Evolutionary conservation across 192 early-diverging fungal species (phyloP).

Genomic region (Backusella sp.): DNA sequence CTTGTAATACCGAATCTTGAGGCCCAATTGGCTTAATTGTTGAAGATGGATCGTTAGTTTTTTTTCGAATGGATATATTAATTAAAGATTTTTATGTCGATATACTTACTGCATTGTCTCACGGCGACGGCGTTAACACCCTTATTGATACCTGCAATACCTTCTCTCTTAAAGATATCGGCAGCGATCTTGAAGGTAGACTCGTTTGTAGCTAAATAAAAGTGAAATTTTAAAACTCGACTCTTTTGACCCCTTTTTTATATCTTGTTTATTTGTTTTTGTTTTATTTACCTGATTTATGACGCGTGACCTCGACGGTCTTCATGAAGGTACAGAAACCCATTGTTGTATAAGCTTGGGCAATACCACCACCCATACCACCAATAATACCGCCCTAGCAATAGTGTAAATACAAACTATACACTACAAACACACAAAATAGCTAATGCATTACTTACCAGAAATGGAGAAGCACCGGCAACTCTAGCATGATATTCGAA

Average conservation of each 20-base stretch:
- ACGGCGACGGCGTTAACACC: constrained; percentile 98
- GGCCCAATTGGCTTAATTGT: constrained; percentile 89
- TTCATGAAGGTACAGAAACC: constrained; percentile 99
- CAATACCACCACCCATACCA: constrained; percentile 93
- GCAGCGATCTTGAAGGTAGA: constrained; percentile 84
- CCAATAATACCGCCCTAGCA: constrained; percentile 81
- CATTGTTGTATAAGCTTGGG: constrained; percentile 98
- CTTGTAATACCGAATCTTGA: constrained; percentile 88
- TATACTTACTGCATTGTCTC: constrained; percentile 73
- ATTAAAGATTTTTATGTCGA: neutral
- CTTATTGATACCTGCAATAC: constrained; percentile 96
- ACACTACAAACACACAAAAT: neutral
- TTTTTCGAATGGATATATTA: neutral
- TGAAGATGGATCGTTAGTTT: neutral
- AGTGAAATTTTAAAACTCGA: neutral
- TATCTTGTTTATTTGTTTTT: constrained; percentile 6
- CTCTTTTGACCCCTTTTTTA: neutral
- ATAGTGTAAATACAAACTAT: neutral
- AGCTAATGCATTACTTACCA: constrained; percentile 34
- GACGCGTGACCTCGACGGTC: constrained; percentile 97
- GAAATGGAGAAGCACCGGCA: constrained; percentile 55
- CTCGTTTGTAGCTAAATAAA: constrained; percentile 47
- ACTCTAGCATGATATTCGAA: constrained; percentile 51
- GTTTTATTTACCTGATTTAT: constrained; percentile 63
- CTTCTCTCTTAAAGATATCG: constrained; percentile 91